Conservation (phyloP, 345 rosid species). For the Lumnitzera littorea region DNA sequence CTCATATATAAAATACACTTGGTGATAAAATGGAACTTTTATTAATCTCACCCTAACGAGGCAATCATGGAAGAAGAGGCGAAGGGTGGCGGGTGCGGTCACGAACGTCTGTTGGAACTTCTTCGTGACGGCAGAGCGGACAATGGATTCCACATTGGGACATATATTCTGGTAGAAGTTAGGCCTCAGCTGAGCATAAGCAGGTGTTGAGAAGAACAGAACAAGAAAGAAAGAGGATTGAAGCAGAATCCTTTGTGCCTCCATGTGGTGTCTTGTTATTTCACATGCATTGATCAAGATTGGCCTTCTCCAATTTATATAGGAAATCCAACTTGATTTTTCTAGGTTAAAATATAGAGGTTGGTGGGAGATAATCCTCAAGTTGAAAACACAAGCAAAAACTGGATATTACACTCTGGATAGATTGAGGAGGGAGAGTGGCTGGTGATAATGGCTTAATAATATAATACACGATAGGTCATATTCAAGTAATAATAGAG, state of each 20-base stretch:
- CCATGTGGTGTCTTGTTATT: constrained; percentile 2
- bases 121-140: constrained; percentile 38
- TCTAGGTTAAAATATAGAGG: no score
- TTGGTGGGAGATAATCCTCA: no score
- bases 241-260: constrained; percentile 2
- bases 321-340: not conserved
- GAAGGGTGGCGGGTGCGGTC: constrained; percentile 50
- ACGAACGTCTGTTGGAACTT: constrained; percentile 59
- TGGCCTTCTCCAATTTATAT: constrained; percentile 4
- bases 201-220: constrained; percentile 13
- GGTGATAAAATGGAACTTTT: no score
- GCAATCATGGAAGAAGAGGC: constrained; percentile 67
- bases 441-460: not conserved
- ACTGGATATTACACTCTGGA: constrained; percentile 1
- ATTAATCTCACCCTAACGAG: constrained; percentile 34
- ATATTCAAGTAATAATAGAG: not conserved
- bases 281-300: not conserved
- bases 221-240: not conserved
- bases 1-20: no score
- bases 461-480: constrained; percentile 1
- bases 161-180: constrained; percentile 38
- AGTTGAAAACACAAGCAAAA: no score
- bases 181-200: constrained; percentile 30
- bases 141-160: constrained; percentile 51
- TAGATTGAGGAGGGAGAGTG: constrained; percentile 5